Evolutionary conservation across 345 rosid genomes (phyloP), one percentile per base, ranked within the genome.

Genomic region (Melaleuca alternifolia): DNA sequence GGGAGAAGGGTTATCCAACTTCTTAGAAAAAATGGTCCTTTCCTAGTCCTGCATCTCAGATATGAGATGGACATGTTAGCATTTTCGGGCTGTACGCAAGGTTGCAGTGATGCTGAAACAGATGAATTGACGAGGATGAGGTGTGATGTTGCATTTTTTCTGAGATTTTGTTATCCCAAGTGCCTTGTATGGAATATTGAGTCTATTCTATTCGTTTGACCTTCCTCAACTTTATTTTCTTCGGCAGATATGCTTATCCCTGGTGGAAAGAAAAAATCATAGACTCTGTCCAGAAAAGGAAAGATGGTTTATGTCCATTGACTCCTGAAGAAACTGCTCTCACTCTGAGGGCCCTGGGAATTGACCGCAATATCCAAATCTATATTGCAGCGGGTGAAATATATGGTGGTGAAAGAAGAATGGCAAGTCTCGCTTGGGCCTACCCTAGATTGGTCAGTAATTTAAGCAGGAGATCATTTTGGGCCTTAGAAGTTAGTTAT

Each of bases 21-120:
- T 83, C 85, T 92, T 65, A 89, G 93, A 83, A 84, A 87, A 84
- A 93, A 86, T 30, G 95, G 94, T 62, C 93, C 91, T 41, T 93
- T 93, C 89, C 51, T 93, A 48, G 93, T 92, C 23, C 93, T 92
- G 53, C 93, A 93, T 90, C 92, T 93, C 28, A 83, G 95, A 85
- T 93, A 93, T 71, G 95, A 93, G 90, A 93, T 91, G 93, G 95
- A 93, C 87, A 93, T 93, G 95, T 83, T 93, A 6, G 92, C 95
- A 15, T 93, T 92, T 87, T 91, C 95, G 11, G 95, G 93, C 54
- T 93, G 95, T 51, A 92, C 86, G 3, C 89, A 92, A 83, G 93
- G 93, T 51, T 92, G 92, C 87, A 91, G 87, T 54, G 81, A 85
- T n/a, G 86, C 88, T 8, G 93, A 93, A 76, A 86, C 89, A 2